A percentile compares a stretch with the other conserved stretches of the same genome.
Evolutionary conservation across 139 green algal genomes (phyloP).

Genomic region (Nannochloris sp.): DNA sequence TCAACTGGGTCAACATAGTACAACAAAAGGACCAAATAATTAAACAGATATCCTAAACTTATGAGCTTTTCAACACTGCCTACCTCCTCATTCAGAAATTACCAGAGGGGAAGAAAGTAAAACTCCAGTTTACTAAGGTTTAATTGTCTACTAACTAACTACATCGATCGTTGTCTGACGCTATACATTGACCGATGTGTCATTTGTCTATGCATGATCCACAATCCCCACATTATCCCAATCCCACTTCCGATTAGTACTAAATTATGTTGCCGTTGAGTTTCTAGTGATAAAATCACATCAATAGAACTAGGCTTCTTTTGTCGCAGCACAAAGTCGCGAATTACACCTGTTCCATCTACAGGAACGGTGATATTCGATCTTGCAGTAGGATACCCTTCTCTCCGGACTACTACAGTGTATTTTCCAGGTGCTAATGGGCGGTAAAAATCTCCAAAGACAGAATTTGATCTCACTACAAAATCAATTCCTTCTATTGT

Average conservation of each 20-base stretch:
- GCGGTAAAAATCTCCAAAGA: constrained; percentile 49
- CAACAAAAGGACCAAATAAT: too few species aligned
- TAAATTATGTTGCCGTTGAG: not conserved
- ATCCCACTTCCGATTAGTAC: constrained; percentile 1
- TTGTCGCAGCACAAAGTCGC: constrained; percentile 24
- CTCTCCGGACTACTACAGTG: constrained; percentile 22
- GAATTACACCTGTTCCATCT: constrained; percentile 19
- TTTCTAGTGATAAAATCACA: not conserved
- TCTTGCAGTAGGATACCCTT: not conserved
- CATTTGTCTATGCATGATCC: constrained; percentile 6
- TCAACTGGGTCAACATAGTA: too few species aligned
- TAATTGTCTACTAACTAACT: too few species aligned
- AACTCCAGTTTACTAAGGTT: too few species aligned
- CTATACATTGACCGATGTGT: too few species aligned
- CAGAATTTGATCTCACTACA: constrained; percentile 1
- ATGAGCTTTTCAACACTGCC: too few species aligned
- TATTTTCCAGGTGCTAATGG: constrained; percentile 59
- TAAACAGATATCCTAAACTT: too few species aligned
- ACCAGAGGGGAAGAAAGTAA: too few species aligned
- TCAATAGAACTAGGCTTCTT: not conserved
- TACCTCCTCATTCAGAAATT: too few species aligned
- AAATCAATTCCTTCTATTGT: constrained; percentile 40
- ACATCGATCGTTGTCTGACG: too few species aligned
- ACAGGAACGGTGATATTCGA: constrained; percentile 15
- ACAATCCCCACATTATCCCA: constrained; percentile 2